These are phyloP conservation scores for Ophiostoma sp. DNA, from an alignment of 2,329 filamentous ascomycete species.

Conservation along the genomic window DNA sequence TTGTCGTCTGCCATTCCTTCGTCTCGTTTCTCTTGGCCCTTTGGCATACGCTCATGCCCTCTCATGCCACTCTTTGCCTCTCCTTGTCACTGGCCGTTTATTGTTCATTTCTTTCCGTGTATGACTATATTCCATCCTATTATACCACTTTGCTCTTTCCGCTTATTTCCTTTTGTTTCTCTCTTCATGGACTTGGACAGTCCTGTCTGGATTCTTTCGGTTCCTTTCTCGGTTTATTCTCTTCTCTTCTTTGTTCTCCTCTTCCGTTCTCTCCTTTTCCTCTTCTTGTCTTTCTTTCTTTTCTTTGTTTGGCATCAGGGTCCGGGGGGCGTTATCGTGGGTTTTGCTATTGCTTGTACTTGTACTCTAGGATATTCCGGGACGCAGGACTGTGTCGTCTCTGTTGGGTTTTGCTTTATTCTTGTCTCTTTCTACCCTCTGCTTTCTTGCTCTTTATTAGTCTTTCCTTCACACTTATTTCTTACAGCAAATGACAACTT, in stretches of 20 bases:
- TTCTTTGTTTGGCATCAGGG: not conserved
- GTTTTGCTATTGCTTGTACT: not conserved
- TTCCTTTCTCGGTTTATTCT: not conserved
- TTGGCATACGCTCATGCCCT: not conserved
- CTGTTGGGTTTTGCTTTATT: not conserved
- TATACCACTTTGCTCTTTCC: constrained; percentile 19
- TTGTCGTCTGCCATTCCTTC: not conserved
- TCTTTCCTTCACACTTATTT: not conserved
- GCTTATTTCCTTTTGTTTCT: not conserved
- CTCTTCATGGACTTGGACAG: not conserved
- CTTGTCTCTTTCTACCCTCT: not conserved
- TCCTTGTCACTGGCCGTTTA: not conserved
- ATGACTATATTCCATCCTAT: constrained; percentile 18
- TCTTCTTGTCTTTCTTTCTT: not conserved
- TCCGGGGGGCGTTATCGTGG: not conserved
- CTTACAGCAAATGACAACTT: not conserved
- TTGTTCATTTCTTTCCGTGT: constrained; percentile 14
- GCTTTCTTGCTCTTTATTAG: not conserved
- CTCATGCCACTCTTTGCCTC: not conserved
- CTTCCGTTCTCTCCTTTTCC: not conserved
- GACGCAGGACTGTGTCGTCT: constrained; percentile 27
- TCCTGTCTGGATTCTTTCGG: not conserved
- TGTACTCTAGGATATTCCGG: not conserved
- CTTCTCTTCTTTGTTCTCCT: not conserved
- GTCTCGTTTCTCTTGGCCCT: not conserved